phyloP scores from a whole-genome alignment of 1,139 yeast genomes.

The Zygosaccharomyces sapae region DNA sequence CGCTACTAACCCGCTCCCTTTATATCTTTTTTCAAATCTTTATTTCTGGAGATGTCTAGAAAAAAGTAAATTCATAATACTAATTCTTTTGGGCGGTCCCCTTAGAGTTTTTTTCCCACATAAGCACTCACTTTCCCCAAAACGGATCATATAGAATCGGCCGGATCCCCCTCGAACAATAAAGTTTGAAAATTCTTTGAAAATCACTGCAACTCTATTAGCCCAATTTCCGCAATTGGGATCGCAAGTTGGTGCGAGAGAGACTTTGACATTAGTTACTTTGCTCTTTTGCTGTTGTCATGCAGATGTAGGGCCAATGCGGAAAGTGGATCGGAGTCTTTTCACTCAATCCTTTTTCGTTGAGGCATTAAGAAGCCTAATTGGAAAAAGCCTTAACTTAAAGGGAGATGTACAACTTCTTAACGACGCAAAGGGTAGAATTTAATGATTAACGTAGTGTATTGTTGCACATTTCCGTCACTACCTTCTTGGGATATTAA shows the following conservation, averaged over 20 bases:
- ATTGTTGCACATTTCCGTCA: not conserved
- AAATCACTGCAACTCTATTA: not conserved
- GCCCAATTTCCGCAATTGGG: not conserved
- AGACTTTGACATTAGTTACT: not conserved
- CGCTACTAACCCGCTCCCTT: not conserved
- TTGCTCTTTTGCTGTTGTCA: conserved; percentile 5
- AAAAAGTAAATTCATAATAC: not conserved
- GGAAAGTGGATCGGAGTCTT: not conserved
- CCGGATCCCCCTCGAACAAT: not conserved
- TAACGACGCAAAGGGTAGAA: not conserved
- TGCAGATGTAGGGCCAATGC: not conserved
- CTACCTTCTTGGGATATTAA: not conserved
- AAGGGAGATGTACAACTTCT: not conserved
- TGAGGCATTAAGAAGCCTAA: conserved; percentile 2
- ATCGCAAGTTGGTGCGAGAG: not conserved
- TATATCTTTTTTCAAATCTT: not conserved
- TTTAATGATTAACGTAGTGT: not conserved
- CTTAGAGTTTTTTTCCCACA: conserved; percentile 1
- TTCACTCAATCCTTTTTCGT: not conserved
- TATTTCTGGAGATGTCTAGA: not conserved
- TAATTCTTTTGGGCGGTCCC: not conserved
- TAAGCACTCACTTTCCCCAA: not conserved
- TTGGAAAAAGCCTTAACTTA: not conserved
- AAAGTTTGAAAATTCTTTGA: not conserved
- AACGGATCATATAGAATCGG: conserved; percentile 1